Evolutionary conservation across 768 basidiomycete species (phyloP), one percentile per base, ranked within the genome.

Genomic region (Lactarius quietus): DNA sequence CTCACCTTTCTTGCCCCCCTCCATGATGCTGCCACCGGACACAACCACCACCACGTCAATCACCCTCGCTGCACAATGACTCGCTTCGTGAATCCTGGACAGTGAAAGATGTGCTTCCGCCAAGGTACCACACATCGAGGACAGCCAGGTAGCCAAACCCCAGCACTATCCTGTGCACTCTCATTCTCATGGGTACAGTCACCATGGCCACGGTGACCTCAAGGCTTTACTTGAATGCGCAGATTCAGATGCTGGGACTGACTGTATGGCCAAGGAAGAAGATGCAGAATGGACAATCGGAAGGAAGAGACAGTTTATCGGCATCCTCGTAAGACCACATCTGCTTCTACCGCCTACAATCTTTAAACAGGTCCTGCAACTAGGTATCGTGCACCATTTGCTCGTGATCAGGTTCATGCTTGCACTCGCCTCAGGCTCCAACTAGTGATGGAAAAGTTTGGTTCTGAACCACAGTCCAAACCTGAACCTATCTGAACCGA

Each of bases 381-480:
- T 89, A 2, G 85, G 93, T 55, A 90, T 95, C 70, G 88, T 94
- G 90, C 82, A 94, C 54, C 85, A 94, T 71, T 88, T 92, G 3
- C 72, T 93, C 54, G 84, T 93, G 29, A 90, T 93, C 62, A 91
- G 91, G 3, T 73, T 93, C 23, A 93, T 91, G 6, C 77, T 93
- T 18, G 82, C 89, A 1, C 83, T 93, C 58, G 84, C 88, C 3
- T 78, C 81, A 5, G 87, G 89, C 18, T 68, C 84, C 1, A 88
- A 91, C n/a, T n/a, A n/a, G n/a, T n/a, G n/a, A n/a, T n/a, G n/a
- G n/a, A n/a, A n/a, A n/a, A n/a, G n/a, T n/a, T n/a, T n/a, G n/a
- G n/a, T n/a, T n/a, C n/a, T n/a, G n/a, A n/a, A n/a, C n/a, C n/a
- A n/a, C n/a, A n/a, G n/a, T n/a, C n/a, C n/a, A n/a, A n/a, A n/a